Base-by-base conservation (phyloP, 768 basidiomycete species). In the Lepiota brunneoincarnata region DNA sequence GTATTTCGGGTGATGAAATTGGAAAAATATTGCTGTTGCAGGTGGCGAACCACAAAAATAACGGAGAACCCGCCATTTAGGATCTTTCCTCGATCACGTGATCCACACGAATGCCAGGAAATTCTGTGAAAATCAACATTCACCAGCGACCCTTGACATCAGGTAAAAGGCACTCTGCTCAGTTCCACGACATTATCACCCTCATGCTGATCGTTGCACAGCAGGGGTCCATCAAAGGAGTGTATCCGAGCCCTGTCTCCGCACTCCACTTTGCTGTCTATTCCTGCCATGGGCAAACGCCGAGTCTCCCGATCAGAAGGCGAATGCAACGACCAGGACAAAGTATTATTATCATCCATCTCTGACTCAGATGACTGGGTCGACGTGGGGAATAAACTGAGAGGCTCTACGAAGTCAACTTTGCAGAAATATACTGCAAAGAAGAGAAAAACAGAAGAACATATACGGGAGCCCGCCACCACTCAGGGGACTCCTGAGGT, bases 21-120 rank as follows among this genome's bases (percentile, higher is more conserved):
- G 61, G 48, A 63, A 65, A n/a, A 38, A 70, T 56, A 54, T 72
- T 64, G 28, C 57, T 59, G 58, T 69, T 64, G 55, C 64, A 62
- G 18, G 72, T 46, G 31, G 3, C 26, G 31, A 31, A 31, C 31
- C 31, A 31, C 7, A 31, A 31, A 31, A 31, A 31, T 31, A 31
- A 31, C 31, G 31, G 11, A 10, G 31, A 31, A n/a, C n/a, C n/a
- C n/a, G n/a, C n/a, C n/a, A n/a, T n/a, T 9, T 4, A 10, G 4
- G 26, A 28, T 28, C 26, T 28, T 28, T 28, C 7, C 31, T 31
- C 4, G 31, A 10, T 31, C 31, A 31, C 31, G 31, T 31, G 31
- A n/a, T 31, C 11, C 11, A 31, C 31, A 31, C 31, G 31, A 10
- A 9, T 6, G 31, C 7, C 31, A 10, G 3, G 11, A 10, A 31